phyloP scores from a whole-genome alignment of 192 early-diverging fungal genomes.

The Gonapodya prolifera region DNA sequence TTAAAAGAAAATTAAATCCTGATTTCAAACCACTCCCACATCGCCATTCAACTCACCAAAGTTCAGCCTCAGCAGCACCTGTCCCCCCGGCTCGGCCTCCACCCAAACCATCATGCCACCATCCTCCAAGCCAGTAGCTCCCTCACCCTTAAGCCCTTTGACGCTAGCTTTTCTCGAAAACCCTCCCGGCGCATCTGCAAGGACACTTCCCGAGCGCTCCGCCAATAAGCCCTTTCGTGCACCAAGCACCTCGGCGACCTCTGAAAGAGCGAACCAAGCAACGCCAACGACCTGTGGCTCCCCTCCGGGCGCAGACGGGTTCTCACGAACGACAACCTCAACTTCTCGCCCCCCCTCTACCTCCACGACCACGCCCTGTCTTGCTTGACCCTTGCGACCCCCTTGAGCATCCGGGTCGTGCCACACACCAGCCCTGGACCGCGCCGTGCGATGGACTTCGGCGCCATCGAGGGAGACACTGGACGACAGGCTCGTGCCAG shows the following conservation, averaged over 20 bases:
- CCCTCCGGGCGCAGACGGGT: neutral
- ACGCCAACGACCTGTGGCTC: neutral
- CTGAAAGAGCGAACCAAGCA: slow-evolving; percentile 85
- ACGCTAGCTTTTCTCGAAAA: slow-evolving; percentile 2
- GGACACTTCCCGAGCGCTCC: slow-evolving; percentile 12
- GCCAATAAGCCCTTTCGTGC: neutral
- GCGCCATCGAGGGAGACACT: neutral
- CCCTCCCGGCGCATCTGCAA: slow-evolving; percentile 10
- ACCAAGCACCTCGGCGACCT: slow-evolving; percentile 72
- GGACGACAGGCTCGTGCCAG: neutral
- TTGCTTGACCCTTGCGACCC: neutral
- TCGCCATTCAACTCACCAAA: slow-evolving; percentile 53
- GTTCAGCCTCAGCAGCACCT: slow-evolving; percentile 73
- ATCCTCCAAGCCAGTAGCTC: neutral
- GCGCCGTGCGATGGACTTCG: neutral
- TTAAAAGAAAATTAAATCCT: too few relatives aligned
- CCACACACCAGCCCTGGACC: neutral
- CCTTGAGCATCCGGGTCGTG: neutral
- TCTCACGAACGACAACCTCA: neutral
- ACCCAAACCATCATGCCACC: slow-evolving; percentile 67
- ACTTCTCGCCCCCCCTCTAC: neutral
- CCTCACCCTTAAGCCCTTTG: neutral
- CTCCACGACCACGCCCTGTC: neutral
- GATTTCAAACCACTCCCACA: too few relatives aligned
- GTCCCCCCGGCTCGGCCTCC: slow-evolving; percentile 88